A percentile compares a stretch with the other conserved stretches of the same genome.
Conservation (phyloP, 345 rosid genomes). For the Syzygium jambos region DNA sequence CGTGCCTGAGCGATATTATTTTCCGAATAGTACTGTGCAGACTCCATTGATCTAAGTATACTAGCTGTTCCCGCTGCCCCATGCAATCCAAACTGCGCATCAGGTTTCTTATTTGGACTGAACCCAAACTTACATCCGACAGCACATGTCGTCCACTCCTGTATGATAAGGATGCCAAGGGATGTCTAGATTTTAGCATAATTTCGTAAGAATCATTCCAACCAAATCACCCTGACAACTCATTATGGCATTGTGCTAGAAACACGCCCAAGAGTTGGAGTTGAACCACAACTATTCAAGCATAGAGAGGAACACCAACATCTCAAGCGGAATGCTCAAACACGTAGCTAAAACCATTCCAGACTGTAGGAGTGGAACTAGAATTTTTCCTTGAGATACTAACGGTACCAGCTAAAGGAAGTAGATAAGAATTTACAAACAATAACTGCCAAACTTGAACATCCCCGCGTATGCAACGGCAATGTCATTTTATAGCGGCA, state of each 20-base stretch:
- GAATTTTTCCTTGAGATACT: background rate
- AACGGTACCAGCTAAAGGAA: background rate
- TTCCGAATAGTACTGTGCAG: constrained; percentile 67
- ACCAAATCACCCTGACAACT: background rate
- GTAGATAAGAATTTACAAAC: background rate
- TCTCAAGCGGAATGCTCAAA: background rate
- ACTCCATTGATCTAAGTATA: constrained; percentile 89
- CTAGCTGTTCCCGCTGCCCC: constrained; percentile 25
- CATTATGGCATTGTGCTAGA: background rate
- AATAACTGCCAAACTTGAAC: background rate
- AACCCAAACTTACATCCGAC: constrained; percentile 68
- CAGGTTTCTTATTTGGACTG: constrained; percentile 26
- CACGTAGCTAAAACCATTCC: background rate
- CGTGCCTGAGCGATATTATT: constrained; percentile 70
- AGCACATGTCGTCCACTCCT: constrained; percentile 64
- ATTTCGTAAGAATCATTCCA: background rate
- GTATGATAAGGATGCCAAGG: background rate
- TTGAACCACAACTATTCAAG: background rate
- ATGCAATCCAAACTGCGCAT: constrained; percentile 61
- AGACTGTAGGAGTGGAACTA: background rate
- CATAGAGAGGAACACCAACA: background rate
- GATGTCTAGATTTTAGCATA: background rate
- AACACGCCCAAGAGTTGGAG: background rate
- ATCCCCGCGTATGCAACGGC: background rate
- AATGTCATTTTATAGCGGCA: background rate